A percentile compares a stretch with the other conserved stretches of the same genome.
Evolutionary conservation across 2,329 filamentous ascomycete genomes (phyloP).

Genomic region (Sphaerulina populicola): DNA sequence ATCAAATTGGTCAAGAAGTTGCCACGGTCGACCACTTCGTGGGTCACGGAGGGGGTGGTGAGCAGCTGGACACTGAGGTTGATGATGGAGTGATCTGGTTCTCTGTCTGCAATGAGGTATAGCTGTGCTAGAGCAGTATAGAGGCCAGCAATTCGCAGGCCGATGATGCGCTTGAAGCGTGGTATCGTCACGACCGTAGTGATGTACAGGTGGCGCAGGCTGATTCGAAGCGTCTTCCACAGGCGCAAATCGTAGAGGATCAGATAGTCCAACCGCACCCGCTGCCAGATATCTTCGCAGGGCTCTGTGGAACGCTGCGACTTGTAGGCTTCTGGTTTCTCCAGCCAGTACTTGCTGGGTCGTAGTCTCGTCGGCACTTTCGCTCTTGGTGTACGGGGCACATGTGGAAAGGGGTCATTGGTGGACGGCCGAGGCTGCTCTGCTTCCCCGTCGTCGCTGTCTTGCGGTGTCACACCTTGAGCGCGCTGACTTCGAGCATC

Average conservation of each 20-base stretch:
- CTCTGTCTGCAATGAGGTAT: constrained; percentile 89
- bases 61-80: constrained; percentile 94
- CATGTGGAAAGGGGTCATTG: constrained; percentile 43
- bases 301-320: constrained; percentile 46
- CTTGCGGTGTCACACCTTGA: constrained; percentile 26
- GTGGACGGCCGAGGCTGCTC: constrained; percentile 38
- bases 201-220: constrained; percentile 87
- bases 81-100: constrained; percentile 97
- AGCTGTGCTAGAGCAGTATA: constrained; percentile 91
- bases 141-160: constrained; percentile 84
- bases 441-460: constrained; percentile 36
- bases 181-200: constrained; percentile 92
- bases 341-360: constrained; percentile 76
- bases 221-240: constrained; percentile 92
- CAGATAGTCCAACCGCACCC: constrained; percentile 85
- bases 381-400: constrained; percentile 69
- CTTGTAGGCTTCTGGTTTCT: constrained; percentile 61
- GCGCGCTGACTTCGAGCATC: constrained; percentile 29
- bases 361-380: constrained; percentile 44
- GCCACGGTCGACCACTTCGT: constrained; percentile 85
- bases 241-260: constrained; percentile 88
- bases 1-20: constrained; percentile 94
- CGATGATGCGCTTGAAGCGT: constrained; percentile 88
- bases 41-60: constrained; percentile 91
- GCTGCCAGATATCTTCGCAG: constrained; percentile 78